phyloP scores from a whole-genome alignment of 352 stramenopile species.

The Pythium dissimile region DNA sequence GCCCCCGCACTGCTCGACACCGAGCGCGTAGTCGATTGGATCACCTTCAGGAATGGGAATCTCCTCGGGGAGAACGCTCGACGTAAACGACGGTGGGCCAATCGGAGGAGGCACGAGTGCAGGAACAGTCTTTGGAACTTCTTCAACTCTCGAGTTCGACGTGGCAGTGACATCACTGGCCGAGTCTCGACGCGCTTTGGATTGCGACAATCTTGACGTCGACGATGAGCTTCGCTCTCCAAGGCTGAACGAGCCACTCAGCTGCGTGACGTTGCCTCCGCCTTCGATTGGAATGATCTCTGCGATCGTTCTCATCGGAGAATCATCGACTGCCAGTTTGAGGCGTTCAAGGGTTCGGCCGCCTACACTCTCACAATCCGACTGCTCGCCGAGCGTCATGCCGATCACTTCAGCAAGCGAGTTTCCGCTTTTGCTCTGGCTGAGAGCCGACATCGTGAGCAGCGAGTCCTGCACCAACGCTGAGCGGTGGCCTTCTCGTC shows the following conservation, averaged over 20 bases:
- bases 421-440: conserved; percentile 23
- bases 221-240: background rate
- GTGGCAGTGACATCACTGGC: background rate
- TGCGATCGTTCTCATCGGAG: conserved; percentile 13
- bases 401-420: conserved; percentile 19
- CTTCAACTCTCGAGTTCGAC: background rate
- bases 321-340: conserved; percentile 8
- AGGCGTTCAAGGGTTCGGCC: conserved; percentile 16
- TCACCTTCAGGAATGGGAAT: conserved; percentile 76
- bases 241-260: conserved; percentile 3
- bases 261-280: background rate
- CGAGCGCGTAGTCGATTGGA: conserved; percentile 74
- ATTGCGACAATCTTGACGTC: conserved; percentile 1
- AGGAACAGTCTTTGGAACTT: background rate
- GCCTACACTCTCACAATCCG: conserved; percentile 20
- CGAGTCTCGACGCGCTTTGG: background rate
- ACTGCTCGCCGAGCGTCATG: conserved; percentile 13
- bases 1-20: conserved; percentile 77
- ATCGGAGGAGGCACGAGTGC: conserved; percentile 12
- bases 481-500: conserved; percentile 29
- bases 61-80: conserved; percentile 51
- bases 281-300: background rate
- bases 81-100: conserved; percentile 42
- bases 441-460: conserved; percentile 18
- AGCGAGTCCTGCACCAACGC: conserved; percentile 20